Evolutionary conservation across 495 filamentous ascomycete species (phyloP).

Genomic region (Xylaria cubensis): DNA sequence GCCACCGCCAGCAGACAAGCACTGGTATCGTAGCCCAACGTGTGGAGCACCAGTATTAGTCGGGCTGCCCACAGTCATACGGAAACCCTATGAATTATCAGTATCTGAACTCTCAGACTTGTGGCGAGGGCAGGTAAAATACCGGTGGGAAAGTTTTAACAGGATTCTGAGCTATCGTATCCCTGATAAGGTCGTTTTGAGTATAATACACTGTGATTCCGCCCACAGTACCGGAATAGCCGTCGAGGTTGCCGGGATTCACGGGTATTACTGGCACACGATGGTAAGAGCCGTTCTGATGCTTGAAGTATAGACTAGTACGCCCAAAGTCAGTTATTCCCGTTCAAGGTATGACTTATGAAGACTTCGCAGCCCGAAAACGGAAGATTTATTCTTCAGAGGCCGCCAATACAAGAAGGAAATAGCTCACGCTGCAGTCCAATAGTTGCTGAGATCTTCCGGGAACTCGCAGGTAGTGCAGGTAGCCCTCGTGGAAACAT

Average conservation of each 20-base stretch:
- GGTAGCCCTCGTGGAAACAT: conserved; percentile 48
- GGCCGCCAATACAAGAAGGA: neutral
- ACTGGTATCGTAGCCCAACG: conserved; percentile 55
- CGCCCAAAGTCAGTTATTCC: neutral
- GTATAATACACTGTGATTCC: conserved; percentile 64
- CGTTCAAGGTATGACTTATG: neutral
- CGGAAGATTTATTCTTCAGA: neutral
- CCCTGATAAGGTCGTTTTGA: conserved; percentile 51
- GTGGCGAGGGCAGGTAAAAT: conserved; percentile 33
- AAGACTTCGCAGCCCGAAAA: neutral
- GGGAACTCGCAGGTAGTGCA: conserved; percentile 57
- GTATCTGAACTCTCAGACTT: conserved; percentile 4
- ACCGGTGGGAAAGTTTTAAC: conserved; percentile 52
- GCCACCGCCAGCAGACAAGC: conserved; percentile 47
- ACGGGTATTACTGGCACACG: conserved; percentile 57
- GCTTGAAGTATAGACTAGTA: conserved; percentile 54
- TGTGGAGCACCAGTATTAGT: conserved; percentile 39
- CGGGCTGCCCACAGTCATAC: conserved; percentile 59
- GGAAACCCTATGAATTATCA: conserved; percentile 54
- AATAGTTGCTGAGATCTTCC: conserved; percentile 58
- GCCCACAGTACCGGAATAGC: conserved; percentile 35
- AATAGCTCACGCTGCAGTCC: conserved; percentile 51
- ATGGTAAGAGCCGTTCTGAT: conserved; percentile 60
- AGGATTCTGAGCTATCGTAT: conserved; percentile 51
- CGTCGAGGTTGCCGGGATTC: conserved; percentile 36